Base-by-base conservation (phyloP, 192 early-diverging fungal genomes). In the Borealophlyctis nickersoniae region DNA sequence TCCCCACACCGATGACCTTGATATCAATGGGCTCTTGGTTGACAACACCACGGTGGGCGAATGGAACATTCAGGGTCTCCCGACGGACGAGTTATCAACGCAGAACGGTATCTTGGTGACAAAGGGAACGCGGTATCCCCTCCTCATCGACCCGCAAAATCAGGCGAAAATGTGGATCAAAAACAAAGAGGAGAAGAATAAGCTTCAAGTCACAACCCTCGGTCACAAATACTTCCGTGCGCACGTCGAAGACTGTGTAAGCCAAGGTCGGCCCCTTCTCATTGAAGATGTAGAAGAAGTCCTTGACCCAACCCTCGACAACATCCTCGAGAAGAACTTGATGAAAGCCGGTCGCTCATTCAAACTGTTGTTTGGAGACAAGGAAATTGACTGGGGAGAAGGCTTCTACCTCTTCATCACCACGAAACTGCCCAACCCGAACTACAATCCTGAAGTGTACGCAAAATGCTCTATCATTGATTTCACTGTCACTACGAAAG, bases 61-160 rank as follows among this genome's bases (percentile, higher is more conserved):
- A 58, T 86, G 84, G 84, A 86, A 86, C 66, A 86, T 86, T 63
- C 83, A 86, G 69, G 84, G 84, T 27, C 63, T 86, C 27, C 84
- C 84, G 27, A 86, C 84, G 7, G 84, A 86, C 56, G 84, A 86
- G 55, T 75, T 86, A 4, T 86, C 84, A 0, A 83, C 66, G 2
- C 82, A 86, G 60, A 86, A 86, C 58, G 84, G 84, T 77, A 83
- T 85, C 54, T 72, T 86, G 51, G 84, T 86, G 22, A 83, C 77
- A 31, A 76, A 78, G 53, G 82, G 84, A 23, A 80, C 84, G 2
- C 65, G 82, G 52, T 86, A 75, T 66, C 84, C 84, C 11, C 75
- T 86, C 19, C 72, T 86, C 27, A 86, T 86, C 58, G 84, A 86
- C 69, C 84, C 84, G 0, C 84, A 86, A 58, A 83, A 74, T 28